These are phyloP conservation scores for Eucalyptus pauciflora DNA, from an alignment of 345 rosid species.

Conservation along the genomic window DNA sequence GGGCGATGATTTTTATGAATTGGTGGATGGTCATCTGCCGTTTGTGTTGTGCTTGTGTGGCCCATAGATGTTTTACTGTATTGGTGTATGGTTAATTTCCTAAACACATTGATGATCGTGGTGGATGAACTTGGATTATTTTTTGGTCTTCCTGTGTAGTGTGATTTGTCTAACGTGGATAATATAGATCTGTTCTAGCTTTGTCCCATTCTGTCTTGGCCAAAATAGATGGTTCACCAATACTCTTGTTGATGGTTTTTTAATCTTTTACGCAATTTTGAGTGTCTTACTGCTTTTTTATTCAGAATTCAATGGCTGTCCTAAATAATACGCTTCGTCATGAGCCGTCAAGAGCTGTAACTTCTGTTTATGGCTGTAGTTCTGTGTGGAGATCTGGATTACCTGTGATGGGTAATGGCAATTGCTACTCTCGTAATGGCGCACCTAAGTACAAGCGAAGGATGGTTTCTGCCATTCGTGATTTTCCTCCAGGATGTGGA, in stretches of 20 bases:
- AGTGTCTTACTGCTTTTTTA: neutral
- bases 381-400: constrained; percentile 13
- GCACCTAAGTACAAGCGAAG: constrained; percentile 26
- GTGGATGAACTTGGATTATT: neutral
- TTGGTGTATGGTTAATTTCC: neutral
- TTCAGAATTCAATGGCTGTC: constrained; percentile 25
- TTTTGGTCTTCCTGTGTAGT: neutral
- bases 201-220: neutral
- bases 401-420: constrained; percentile 8
- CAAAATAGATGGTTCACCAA: neutral
- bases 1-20: neutral
- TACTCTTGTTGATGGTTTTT: neutral
- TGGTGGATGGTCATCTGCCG: neutral
- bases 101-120: neutral
- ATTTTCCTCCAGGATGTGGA: constrained; percentile 47
- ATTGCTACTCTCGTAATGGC: neutral
- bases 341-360: constrained; percentile 13
- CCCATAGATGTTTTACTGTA: neutral
- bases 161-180: neutral
- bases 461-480: constrained; percentile 29
- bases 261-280: neutral
- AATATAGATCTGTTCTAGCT: neutral
- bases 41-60: neutral
- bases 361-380: constrained; percentile 6
- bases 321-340: constrained; percentile 11